These are phyloP conservation scores for Mariannaea elegans DNA, from an alignment of 2,329 filamentous ascomycete genomes.

Conservation along the genomic window DNA sequence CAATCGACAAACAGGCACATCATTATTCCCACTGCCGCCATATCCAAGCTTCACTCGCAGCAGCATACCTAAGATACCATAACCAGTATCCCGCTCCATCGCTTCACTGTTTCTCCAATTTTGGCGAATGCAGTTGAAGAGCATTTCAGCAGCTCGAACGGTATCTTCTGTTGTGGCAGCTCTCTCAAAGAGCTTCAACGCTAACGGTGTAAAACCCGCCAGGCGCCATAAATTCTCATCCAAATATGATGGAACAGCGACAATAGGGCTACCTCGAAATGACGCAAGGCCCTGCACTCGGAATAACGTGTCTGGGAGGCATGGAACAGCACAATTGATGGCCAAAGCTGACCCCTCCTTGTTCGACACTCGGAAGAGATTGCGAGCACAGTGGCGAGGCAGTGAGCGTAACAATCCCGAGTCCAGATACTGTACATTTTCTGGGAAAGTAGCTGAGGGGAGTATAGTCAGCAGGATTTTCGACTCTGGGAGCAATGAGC, in stretches of 20 bases:
- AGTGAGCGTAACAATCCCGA: conserved; percentile 79
- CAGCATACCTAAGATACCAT: conserved; percentile 85
- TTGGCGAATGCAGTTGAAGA: conserved; percentile 85
- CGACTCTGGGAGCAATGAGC: conserved; percentile 80
- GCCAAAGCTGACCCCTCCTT: conserved; percentile 75
- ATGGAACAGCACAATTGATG: conserved; percentile 87
- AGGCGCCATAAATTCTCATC: conserved; percentile 94
- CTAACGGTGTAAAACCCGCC: conserved; percentile 88
- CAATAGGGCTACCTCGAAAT: conserved; percentile 83
- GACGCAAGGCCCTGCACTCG: conserved; percentile 83
- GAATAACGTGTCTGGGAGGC: conserved; percentile 87
- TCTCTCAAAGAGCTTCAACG: conserved; percentile 83
- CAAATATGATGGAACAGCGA: conserved; percentile 81
- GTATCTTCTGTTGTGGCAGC: conserved; percentile 76
- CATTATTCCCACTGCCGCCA: conserved; percentile 42
- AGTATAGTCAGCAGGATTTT: conserved; percentile 86
- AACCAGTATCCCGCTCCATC: conserved; percentile 96
- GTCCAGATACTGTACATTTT: conserved; percentile 82
- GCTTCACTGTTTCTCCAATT: conserved; percentile 99
- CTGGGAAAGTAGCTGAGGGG: conserved; percentile 80
- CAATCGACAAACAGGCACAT: conserved; percentile 50
- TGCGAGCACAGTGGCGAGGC: conserved; percentile 77
- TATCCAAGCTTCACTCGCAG: conserved; percentile 83
- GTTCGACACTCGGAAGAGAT: conserved; percentile 52
- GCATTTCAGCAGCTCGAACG: conserved; percentile 79